Base-by-base conservation (phyloP, 805 yeast genomes). In the Yarrowia phangngaensis region DNA sequence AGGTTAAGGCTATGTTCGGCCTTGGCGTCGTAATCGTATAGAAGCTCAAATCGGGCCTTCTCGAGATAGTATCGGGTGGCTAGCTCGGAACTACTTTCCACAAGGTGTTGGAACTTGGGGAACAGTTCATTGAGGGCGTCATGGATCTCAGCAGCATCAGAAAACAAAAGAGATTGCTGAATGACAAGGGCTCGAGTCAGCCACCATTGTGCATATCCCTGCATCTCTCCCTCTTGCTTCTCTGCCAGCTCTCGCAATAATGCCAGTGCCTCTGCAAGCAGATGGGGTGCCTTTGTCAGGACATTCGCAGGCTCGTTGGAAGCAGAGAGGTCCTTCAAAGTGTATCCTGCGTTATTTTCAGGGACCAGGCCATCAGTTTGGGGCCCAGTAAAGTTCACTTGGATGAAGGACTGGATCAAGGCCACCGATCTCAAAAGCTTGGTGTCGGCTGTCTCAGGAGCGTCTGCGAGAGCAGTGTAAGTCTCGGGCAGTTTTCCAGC, bases 361-460 rank as follows among this genome's bases (percentile, higher is more conserved):
- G 6, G 33, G 41, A 50, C 54, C 68, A 15, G 51, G 57, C 58
- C 38, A 4, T 72, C 71, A 2, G 78, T 58, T 19, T 74, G 72
- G 4, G 96, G 96, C 7, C 97, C 97, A 0, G 95, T 85, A 64
- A 73, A 85, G 62, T 89, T 89, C 43, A 74, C 64, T 61, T 86
- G 94, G 12, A 84, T 67, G 60, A 83, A 89, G 1, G 75, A 60
- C 60, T 87, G 88, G 19, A 86, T 65, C 3, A 78, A 65, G 1
- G 82, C 72, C 52, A 85, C 71, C 2, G 85, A 84, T 13, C 73
- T 33, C 12, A 52, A 14, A 8, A 53, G 40, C 16, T 29, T 31
- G 8, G 48, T 41, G 12, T 41, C 48, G n/a, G 34, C 20, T 6
- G 35, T 22, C 11, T 9, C 29, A 22, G 45, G 17, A 32, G 45